Evolutionary conservation across 495 filamentous ascomycete genomes (phyloP), one percentile per base, ranked within the genome.

Genomic region (Rostrohypoxylon terebratum): DNA sequence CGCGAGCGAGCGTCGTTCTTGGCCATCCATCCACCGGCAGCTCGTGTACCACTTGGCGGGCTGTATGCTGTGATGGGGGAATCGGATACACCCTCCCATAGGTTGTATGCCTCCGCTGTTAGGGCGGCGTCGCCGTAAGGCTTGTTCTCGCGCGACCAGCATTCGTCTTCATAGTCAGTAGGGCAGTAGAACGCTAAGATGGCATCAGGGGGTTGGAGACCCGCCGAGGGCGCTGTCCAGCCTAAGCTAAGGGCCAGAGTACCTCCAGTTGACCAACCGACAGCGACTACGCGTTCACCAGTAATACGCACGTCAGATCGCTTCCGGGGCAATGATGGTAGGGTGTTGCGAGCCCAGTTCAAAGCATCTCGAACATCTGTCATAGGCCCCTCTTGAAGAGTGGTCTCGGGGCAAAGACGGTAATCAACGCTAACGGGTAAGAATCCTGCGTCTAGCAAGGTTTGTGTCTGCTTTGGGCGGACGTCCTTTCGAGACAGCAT

Each of bases 181-280:
- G 87, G 87, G 48, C 78, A 80, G 61, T 89, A 90, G 71, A 90
- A 87, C 4, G 81, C 75, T 13, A 89, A 74, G 10, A 88, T 82
- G 0, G 83, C 86, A 1, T 83, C 63, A 0, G 87, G 87, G 1
- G 84, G 81, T n/a, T 36, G 47, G 0, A 87, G 33, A 0, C 79
- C 81, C 1, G 16, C 8, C 10, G 48, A 25, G 0, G 25, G 34
- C 0, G 81, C 63, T 1, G 84, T 86, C 75, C 76, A 89, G 0
- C 64, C 83, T 0, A 84, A 59, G 2, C 82, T 77, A 80, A 89
- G 81, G 16, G 87, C 87, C 0, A 90, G 78, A 8, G 81, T 79
- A 0, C 87, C 88, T 6, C 88, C 88, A 0, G 83, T 80, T 0
- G 87, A 90, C 88, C 87, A 90, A 0, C 88, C 87, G 0, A 90